These are phyloP conservation scores for Clonostachys rosea DNA, from an alignment of 2,329 filamentous ascomycete species.

Conservation along the genomic window DNA sequence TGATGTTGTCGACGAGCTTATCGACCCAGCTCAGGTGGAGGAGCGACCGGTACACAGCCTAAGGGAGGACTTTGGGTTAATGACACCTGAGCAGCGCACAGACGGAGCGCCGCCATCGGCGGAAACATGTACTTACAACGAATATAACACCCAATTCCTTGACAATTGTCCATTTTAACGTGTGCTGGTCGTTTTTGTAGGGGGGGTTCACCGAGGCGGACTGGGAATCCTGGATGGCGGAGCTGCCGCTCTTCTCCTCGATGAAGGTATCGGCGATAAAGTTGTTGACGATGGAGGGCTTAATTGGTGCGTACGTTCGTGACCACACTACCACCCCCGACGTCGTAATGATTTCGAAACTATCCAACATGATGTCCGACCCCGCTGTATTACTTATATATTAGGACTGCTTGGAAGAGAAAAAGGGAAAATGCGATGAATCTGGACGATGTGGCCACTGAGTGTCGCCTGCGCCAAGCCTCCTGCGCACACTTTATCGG, in stretches of 20 bases:
- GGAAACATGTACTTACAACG: slow-evolving; percentile 51
- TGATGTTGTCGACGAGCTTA: slow-evolving; percentile 91
- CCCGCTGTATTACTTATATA: neutral
- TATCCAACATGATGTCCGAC: slow-evolving; percentile 72
- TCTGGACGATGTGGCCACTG: neutral
- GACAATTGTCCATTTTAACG: slow-evolving; percentile 85
- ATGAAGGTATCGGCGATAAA: slow-evolving; percentile 97
- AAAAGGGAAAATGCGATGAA: slow-evolving; percentile 2
- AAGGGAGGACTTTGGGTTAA: neutral
- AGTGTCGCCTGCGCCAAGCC: too few relatives aligned
- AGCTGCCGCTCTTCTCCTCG: slow-evolving; percentile 74
- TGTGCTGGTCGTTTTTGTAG: slow-evolving; percentile 91
- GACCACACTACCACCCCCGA: slow-evolving; percentile 98
- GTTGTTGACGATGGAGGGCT: slow-evolving; percentile 81
- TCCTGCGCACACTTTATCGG: too few relatives aligned
- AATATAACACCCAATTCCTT: slow-evolving; percentile 96
- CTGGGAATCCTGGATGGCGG: slow-evolving; percentile 52
- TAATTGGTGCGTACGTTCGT: slow-evolving; percentile 75
- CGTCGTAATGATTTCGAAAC: slow-evolving; percentile 93
- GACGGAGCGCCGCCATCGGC: neutral
- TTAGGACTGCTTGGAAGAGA: slow-evolving; percentile 1
- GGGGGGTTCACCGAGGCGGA: slow-evolving; percentile 62
- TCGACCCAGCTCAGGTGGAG: slow-evolving; percentile 96
- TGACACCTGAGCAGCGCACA: neutral
- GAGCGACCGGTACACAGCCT: slow-evolving; percentile 96